Base-by-base conservation (phyloP, 2,329 filamentous ascomycete genomes). In the Pseudogymnoascus sp. region DNA sequence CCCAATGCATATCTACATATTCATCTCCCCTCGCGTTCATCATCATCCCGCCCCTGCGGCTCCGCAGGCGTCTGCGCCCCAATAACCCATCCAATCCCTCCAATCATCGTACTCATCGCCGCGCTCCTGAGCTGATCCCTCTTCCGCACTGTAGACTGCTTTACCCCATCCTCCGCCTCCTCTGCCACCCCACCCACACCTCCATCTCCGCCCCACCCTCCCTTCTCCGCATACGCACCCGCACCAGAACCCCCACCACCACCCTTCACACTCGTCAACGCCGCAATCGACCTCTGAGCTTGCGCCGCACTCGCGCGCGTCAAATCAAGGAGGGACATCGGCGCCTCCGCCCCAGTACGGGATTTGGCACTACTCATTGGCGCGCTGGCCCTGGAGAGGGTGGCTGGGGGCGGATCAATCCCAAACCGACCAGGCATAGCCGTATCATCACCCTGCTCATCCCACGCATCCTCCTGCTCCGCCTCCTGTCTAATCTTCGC, bases 91-190 rank as follows among this genome's bases (percentile, higher is more conserved):
- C 87, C 86, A 23, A 89, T 83, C 16, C 87, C 84, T 46, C 84
- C 85, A 2, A 87, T 86, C 56, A 89, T 72, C 1, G 85, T 86
- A n/a, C 84, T 85, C 63, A 87, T 84, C 7, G 87, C 86, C 37
- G 82, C 86, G 65, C 88, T 86, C 66, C 84, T 79, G 42, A 89
- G 70, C 73, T 88, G 87, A 72, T 93, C 90, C 68, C 90, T 82
- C 78, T 88, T 93, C 69, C 90, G 82, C 38, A 84, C 79, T 63
- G 79, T 76, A 64, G 79, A 74, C 59, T 59, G 28, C 21, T 59
- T 49, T 64, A 81, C 81, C 2, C 78, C 79, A 61, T 73, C 78
- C 65, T 76, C 73, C 1, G 78, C 79, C 34, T 76, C 76, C 12
- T 78, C 80, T 21, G 18, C 63, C 63, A 59, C 72, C 70, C 36